Evolutionary conservation across 2,329 filamentous ascomycete species (phyloP).

Genomic region (Furcasterigmium sp.): DNA sequence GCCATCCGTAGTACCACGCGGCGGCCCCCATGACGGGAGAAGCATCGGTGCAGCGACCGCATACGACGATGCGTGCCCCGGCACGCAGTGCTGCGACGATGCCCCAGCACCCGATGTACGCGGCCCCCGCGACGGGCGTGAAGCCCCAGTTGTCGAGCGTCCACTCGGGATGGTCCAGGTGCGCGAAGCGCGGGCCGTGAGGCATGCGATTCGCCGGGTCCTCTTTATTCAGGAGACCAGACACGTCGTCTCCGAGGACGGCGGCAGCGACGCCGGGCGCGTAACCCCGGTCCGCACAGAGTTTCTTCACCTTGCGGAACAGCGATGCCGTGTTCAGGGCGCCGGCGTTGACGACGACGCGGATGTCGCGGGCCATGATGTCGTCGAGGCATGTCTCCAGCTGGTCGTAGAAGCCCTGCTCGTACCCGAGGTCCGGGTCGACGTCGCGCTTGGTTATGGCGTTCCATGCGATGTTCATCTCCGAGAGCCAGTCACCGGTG

Average conservation of each 20-base stretch:
- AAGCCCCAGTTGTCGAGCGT: conserved; percentile 18
- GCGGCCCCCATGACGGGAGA: conserved; percentile 45
- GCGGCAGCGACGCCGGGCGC: conserved; percentile 5
- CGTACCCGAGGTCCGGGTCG: conserved; percentile 8
- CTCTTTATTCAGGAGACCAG: conserved; percentile 2
- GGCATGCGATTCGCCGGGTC: neutral
- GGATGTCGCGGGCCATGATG: conserved; percentile 26
- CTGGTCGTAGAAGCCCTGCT: conserved; percentile 13
- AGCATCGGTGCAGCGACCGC: conserved; percentile 36
- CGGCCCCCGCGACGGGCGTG: conserved; percentile 27
- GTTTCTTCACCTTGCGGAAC: conserved; percentile 22
- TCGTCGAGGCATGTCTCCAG: conserved; percentile 29
- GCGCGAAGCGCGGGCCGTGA: conserved; percentile 13
- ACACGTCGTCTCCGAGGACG: conserved; percentile 5
- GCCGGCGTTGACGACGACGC: conserved; percentile 33
- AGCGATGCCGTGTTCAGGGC: conserved; percentile 28
- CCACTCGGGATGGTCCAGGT: conserved; percentile 22
- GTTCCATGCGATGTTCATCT: conserved; percentile 46
- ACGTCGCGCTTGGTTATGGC: conserved; percentile 21
- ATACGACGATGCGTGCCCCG: conserved; percentile 36
- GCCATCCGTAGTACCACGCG: conserved; percentile 47
- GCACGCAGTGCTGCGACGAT: conserved; percentile 29
- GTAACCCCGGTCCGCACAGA: conserved; percentile 16
- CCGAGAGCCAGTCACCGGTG: conserved; percentile 34
- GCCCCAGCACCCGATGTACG: conserved; percentile 44